Evolutionary conservation across 2,329 filamentous ascomycete species (phyloP), one percentile per base, ranked within the genome.

Genomic region (Hypoxylon rubiginosum): DNA sequence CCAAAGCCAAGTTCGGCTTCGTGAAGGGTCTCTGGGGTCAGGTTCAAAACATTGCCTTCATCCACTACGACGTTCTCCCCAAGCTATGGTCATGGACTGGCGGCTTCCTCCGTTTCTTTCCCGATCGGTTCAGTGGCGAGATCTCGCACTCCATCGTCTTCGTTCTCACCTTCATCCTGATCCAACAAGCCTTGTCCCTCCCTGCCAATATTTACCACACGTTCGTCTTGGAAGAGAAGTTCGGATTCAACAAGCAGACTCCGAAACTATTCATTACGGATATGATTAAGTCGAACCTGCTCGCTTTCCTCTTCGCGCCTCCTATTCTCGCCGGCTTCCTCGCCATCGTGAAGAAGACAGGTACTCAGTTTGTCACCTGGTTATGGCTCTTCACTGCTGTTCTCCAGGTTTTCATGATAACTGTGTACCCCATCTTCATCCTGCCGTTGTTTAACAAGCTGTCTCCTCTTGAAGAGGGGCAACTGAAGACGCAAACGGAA

Each of bases 231-330:
- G 96, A 99, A 81, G 94, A 97, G 82, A 92, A 93, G 78, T 99
- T 97, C 74, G 96, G 96, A 53, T 99, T 99, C 88, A 99, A 99
- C 82, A 99, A 99, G 84, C 94, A 97, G 85, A 98, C 96, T 0
- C 83, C 93, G 59, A 90, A 90, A 79, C 85, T 98, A 30, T 99
- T 95, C 85, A 78, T 97, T 57, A 92, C 88, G 74, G 96, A 99
- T 79, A 90, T 97, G 83, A 79, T 98, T 82, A 99, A 99, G 86
- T 90, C 91, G 32, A 94, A 97, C 79, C 85, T 92, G 72, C 87
- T 99, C 64, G 89, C 90, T 55, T 85, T 97, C 71, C 89, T 88
- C 51, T 86, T 99, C 64, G 91, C 93, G 66, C 90, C 93, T 55
- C 96, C 97, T 0, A 91, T 99, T 72, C 91, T 97, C 68, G 92